Base-by-base conservation (phyloP, 805 yeast species). In the Nakazawaea siamensis region DNA sequence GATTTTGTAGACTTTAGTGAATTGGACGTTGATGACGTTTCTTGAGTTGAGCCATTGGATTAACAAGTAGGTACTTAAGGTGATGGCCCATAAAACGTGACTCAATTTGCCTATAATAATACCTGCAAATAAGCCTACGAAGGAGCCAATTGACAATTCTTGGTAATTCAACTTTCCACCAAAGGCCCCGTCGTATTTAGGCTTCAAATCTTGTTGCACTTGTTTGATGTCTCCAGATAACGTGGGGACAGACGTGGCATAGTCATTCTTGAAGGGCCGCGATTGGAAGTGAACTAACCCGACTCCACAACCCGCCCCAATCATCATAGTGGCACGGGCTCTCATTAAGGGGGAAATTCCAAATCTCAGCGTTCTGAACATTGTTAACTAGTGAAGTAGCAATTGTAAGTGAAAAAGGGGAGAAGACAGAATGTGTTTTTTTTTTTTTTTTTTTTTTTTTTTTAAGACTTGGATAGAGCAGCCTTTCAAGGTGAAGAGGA, bases 141-240 rank as follows among this genome's bases (percentile, higher is more conserved):
- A 59, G 1, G 81, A 73, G 5, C 86, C 86, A 39, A 75, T 54
- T 12, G 82, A 66, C 46, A 79, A 57, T 46, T 79, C 80, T 45
- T 69, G 68, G 48, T 78, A 79, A 54, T 73, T 70, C 43, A 77
- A 55, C 37, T 58, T 60, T 0, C 70, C 70, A n/a, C 61, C 62
- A 35, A 71, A 56, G 0, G 63, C 52, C n/a, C 56, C 54, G 40
- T 58, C 58, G 35, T 40, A 55, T 20, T 37, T 38, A 1, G 62
- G 51, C 57, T 18, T 33, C 49, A 14, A 60, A 2, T 30, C 24
- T n/a, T 28, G 31, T 31, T 32, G 40, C 18, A 6, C 9, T 6
- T 60, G 40, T 6, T 14, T 9, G 7, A 27, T 14, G 6, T 27
- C 15, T 10, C 9, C 20, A 8, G 5, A 18, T 16, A n/a, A 18